Percentiles rank a stretch among this genome's conserved stretches.
Evolutionary conservation across 1,139 yeast species (phyloP).

Genomic region (Suzukiozyma palmioleophila): DNA sequence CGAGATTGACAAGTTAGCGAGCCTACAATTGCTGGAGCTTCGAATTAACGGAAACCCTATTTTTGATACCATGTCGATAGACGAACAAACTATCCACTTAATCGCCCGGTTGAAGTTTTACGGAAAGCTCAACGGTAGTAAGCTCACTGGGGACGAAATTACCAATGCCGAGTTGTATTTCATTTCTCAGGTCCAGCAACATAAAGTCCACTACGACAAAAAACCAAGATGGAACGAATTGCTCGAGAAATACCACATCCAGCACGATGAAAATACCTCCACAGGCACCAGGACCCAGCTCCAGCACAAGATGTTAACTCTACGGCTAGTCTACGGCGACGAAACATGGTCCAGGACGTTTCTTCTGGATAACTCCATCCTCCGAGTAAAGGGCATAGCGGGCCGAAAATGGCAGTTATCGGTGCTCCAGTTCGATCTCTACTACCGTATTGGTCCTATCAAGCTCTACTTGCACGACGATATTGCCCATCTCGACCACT

Average conservation of each 20-base stretch:
- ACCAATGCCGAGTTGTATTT: slow-evolving; percentile 66
- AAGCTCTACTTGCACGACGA: slow-evolving; percentile 26
- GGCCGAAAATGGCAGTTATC: slow-evolving; percentile 13
- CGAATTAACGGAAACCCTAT: slow-evolving; percentile 54
- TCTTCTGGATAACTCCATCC: slow-evolving; percentile 21
- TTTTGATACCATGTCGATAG: slow-evolving; percentile 25
- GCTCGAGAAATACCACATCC: slow-evolving; percentile 20
- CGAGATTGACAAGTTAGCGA: slow-evolving; percentile 37
- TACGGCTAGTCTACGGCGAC: slow-evolving; percentile 10
- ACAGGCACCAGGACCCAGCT: slow-evolving; percentile 5
- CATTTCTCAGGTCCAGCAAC: slow-evolving; percentile 44
- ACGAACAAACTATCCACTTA: slow-evolving; percentile 35
- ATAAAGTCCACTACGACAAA: slow-evolving; percentile 19
- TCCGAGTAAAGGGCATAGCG: slow-evolving; percentile 25
- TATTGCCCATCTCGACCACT: slow-evolving; percentile 31
- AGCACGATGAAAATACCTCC: slow-evolving; percentile 5
- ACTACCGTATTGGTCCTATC: slow-evolving; percentile 15
- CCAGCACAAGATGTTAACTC: slow-evolving; percentile 9
- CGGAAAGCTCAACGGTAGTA: slow-evolving; percentile 54
- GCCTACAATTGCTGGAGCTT: slow-evolving; percentile 40
- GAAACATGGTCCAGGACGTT: slow-evolving; percentile 14
- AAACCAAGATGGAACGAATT: slow-evolving; percentile 23
- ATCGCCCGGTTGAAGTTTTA: slow-evolving; percentile 46
- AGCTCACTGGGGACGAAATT: slow-evolving; percentile 44
- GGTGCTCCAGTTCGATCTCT: slow-evolving; percentile 15